A percentile compares a stretch with the other conserved stretches of the same genome.
Conservation (phyloP, 768 basidiomycete genomes). For the Pleurotus ostreatus region DNA sequence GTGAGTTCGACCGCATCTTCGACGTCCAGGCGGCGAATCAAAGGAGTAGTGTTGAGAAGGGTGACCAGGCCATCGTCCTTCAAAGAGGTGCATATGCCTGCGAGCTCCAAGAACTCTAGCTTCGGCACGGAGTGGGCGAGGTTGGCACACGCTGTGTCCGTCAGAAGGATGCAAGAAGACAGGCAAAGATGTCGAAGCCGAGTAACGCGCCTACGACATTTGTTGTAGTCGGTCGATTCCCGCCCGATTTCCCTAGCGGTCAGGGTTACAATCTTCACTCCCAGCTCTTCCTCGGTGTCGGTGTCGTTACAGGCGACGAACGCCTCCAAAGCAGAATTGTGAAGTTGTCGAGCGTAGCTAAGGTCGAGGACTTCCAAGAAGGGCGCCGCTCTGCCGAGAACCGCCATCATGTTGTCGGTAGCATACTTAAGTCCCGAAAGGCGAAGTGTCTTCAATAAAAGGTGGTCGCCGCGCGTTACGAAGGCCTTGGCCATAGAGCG, state of each 20-base stretch:
- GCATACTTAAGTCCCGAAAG: constrained; percentile 64
- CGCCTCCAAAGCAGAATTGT: constrained; percentile 72
- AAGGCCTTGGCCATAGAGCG: constrained; percentile 40
- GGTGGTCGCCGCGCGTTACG: constrained; percentile 38
- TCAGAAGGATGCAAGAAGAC: constrained; percentile 67
- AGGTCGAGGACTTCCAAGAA: constrained; percentile 77
- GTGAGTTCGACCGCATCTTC: constrained; percentile 77
- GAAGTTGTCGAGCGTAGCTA: constrained; percentile 66
- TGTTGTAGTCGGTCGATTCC: constrained; percentile 43
- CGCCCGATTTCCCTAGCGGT: constrained; percentile 64
- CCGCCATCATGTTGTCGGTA: constrained; percentile 57
- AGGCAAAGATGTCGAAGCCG: constrained; percentile 69
- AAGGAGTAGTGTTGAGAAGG: constrained; percentile 65
- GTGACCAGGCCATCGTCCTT: constrained; percentile 71
- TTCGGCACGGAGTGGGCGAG: constrained; percentile 66
- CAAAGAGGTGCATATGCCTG: constrained; percentile 65
- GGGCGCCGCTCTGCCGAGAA: constrained; percentile 65
- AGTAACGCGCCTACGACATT: constrained; percentile 59
- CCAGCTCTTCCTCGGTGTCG: constrained; percentile 26
- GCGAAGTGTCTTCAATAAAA: constrained; percentile 59
- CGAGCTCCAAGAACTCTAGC: constrained; percentile 77
- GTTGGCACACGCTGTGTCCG: constrained; percentile 71
- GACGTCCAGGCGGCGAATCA: constrained; percentile 76
- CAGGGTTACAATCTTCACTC: constrained; percentile 44
- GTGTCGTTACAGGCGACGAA: constrained; percentile 55